Evolutionary conservation across 371 early-diverging fungal genomes (phyloP).

Genomic region (Rhizopus stolonifer): DNA sequence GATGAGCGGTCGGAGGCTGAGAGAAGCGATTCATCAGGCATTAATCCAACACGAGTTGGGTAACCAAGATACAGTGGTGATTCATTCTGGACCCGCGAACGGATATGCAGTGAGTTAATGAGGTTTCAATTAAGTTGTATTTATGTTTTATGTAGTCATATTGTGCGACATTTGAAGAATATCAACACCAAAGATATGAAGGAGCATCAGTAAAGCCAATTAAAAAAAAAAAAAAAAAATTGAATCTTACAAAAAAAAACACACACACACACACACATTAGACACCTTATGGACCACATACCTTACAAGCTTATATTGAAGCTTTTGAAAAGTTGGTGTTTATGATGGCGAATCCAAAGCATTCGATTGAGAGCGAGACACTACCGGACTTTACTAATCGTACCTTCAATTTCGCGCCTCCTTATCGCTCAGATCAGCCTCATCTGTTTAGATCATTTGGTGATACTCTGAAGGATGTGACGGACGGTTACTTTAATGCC

Average conservation of each 20-base stretch:
- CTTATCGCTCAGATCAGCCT: constrained; percentile 51
- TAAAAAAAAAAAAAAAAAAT: too few species aligned
- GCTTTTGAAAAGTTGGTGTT: constrained; percentile 48
- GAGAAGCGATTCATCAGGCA: constrained; percentile 34
- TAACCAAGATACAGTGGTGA: constrained; percentile 46
- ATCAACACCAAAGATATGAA: constrained; percentile 68
- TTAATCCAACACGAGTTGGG: constrained; percentile 41
- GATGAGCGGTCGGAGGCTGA: constrained; percentile 63
- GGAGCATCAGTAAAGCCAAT: constrained; percentile 61
- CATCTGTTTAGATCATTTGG: constrained; percentile 50
- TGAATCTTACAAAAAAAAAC: too few species aligned
- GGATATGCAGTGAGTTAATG: constrained; percentile 38
- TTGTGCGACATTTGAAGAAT: constrained; percentile 65
- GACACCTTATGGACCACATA: constrained; percentile 67
- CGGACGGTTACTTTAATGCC: constrained; percentile 8
- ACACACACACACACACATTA: too few species aligned
- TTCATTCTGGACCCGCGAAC: constrained; percentile 56
- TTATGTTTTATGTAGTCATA: constrained; percentile 49
- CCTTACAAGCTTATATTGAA: constrained; percentile 57
- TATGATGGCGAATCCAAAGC: constrained; percentile 39
- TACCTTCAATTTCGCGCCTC: constrained; percentile 41
- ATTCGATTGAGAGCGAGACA: constrained; percentile 13
- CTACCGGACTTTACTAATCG: constrained; percentile 34
- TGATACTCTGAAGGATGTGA: constrained; percentile 40
- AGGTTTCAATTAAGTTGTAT: not conserved